Evolutionary conservation across 2,329 filamentous ascomycete species (phyloP), one percentile per base, ranked within the genome.

Genomic region (Cercospora janseana): DNA sequence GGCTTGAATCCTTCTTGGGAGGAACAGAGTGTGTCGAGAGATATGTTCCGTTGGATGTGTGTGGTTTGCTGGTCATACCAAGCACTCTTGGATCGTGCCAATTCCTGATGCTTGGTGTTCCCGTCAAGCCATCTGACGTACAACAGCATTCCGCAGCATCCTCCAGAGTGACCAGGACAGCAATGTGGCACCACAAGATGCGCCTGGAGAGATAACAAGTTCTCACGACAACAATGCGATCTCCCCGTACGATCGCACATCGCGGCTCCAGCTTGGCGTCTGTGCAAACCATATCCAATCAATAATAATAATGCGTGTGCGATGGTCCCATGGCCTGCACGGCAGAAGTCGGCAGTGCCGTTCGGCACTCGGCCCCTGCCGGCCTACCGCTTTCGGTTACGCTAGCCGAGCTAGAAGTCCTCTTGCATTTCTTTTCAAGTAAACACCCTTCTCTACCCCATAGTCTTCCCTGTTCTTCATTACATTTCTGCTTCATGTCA

Each of bases 351-450:
- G n/a, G n/a, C n/a, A n/a, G 41, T 31, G 41, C 27, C 15, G 4
- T 15, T 20, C 21, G 7, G 32, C 9, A 18, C 32, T n/a, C 32
- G 34, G 34, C 34, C 32, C 32, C 12, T 15, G n/a, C 10, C 43
- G 27, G 43, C 20, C 28, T 21, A 35, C 43, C 29, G 21, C 31
- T 46, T 37, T 18, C 15, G 43, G 29, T 13, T 28, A 46, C 20
- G 29, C 27, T 13, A 35, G 16, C 28, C 43, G 43, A 18, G 31
- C 43, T 35, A 46, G 43, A 46, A 34, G 29, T 20, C 18, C 29
- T 35, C n/a, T 26, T 45, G 42, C 42, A 35, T 35, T 34, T 45
- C 35, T 32, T 35, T 29, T 45, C 42, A 45, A 34, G 42, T 45
- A 45, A 45, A 15, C 31, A 16, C 5, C 6, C 34, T 15, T 18